Evolutionary conservation across 2,329 filamentous ascomycete species (phyloP).

Genomic region (Alternaria dauci): DNA sequence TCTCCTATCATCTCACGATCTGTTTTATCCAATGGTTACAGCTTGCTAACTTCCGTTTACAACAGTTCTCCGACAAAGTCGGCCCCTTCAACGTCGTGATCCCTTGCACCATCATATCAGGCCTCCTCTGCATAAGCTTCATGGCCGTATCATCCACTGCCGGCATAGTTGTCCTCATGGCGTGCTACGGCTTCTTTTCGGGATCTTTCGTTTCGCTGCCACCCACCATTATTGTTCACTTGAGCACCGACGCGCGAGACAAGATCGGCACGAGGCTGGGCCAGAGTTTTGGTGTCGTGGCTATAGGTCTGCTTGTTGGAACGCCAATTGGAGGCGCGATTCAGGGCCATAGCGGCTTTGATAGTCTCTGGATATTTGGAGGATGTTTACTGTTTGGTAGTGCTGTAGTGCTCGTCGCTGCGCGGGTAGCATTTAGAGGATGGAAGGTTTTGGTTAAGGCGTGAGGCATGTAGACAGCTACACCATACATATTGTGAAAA

Average conservation of each 20-base stretch:
- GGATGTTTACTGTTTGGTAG: conserved; percentile 44
- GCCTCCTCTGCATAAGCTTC: conserved; percentile 54
- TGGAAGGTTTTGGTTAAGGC: conserved; percentile 38
- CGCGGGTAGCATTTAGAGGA: conserved; percentile 38
- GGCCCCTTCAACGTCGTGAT: conserved; percentile 59
- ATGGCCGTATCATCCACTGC: conserved; percentile 48
- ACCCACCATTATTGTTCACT: conserved; percentile 56
- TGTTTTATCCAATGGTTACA: not conserved
- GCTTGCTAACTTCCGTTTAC: conserved; percentile 55
- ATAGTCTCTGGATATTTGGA: conserved; percentile 55
- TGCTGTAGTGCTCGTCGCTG: conserved; percentile 27
- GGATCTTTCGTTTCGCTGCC: conserved; percentile 58
- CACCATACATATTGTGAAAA: not conserved
- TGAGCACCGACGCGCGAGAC: conserved; percentile 54
- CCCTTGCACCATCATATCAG: conserved; percentile 53
- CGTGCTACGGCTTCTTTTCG: conserved; percentile 60
- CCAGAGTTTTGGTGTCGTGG: conserved; percentile 62
- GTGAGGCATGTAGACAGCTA: conserved; percentile 7
- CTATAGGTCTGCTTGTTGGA: conserved; percentile 63
- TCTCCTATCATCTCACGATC: not conserved
- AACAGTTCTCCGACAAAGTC: conserved; percentile 46
- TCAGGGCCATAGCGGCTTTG: conserved; percentile 55
- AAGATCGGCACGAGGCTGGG: conserved; percentile 63
- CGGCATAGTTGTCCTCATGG: conserved; percentile 53
- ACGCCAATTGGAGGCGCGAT: conserved; percentile 67